These are phyloP conservation scores for Allodekkera sacchari DNA, from an alignment of 805 yeast genomes.

Conservation along the genomic window DNA sequence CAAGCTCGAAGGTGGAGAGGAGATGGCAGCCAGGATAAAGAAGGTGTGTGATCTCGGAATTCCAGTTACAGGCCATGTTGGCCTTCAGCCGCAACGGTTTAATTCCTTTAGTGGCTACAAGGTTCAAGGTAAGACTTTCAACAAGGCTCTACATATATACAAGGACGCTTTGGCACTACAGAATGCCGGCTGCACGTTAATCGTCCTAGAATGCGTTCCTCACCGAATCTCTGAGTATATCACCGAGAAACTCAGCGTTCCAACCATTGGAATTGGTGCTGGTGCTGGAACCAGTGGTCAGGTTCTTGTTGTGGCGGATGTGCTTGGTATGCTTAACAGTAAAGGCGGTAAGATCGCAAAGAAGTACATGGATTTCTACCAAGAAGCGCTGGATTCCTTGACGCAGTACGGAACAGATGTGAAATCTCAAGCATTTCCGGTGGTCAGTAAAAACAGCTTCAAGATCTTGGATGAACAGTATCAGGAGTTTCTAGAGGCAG, in stretches of 20 bases:
- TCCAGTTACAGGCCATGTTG: conserved; percentile 88
- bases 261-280: conserved; percentile 95
- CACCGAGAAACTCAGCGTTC: conserved; percentile 52
- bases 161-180: conserved; percentile 66
- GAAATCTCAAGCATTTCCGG: conserved; percentile 48
- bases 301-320: conserved; percentile 79
- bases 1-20: conserved; percentile 77
- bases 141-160: conserved; percentile 47
- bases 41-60: conserved; percentile 62
- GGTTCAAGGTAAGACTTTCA: conserved; percentile 64
- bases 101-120: conserved; percentile 78
- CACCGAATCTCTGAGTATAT: conserved; percentile 56
- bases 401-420: conserved; percentile 54
- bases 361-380: conserved; percentile 46
- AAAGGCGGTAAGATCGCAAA: conserved; percentile 68
- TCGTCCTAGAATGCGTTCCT: conserved; percentile 85
- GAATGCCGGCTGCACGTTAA: conserved; percentile 64
- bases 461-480: conserved; percentile 58
- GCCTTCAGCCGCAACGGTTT: conserved; percentile 84
- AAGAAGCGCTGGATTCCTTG: conserved; percentile 43
- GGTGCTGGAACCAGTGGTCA: conserved; percentile 82
- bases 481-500: conserved; percentile 29
- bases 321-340: conserved; percentile 65
- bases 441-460: conserved; percentile 51
- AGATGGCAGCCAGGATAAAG: conserved; percentile 44